These are phyloP conservation scores for Obelidium mucronatum DNA, from an alignment of 192 early-diverging fungal species.

Conservation along the genomic window DNA sequence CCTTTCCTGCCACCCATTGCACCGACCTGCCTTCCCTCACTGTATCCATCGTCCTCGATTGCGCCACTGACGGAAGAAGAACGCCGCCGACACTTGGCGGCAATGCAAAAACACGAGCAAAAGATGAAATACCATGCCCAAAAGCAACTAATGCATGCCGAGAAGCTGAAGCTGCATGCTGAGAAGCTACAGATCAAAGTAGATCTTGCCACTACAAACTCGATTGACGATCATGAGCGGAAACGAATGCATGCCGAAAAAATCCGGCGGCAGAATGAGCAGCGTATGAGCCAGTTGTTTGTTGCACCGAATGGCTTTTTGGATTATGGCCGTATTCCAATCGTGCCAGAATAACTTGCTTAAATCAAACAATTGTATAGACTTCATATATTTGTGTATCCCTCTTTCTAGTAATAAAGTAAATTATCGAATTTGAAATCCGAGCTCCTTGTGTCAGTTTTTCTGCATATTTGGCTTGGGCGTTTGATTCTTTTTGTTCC, in stretches of 20 bases:
- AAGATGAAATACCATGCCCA: neutral
- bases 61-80: neutral
- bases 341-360: neutral
- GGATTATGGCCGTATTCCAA: neutral
- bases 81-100: neutral
- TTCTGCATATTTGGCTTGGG: neutral
- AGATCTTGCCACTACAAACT: neutral
- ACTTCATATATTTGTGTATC: too few relatives aligned
- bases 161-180: neutral
- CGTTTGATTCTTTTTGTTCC: neutral
- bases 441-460: neutral
- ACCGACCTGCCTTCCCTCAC: neutral
- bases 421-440: neutral
- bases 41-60: neutral
- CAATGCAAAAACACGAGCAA: conserved; percentile 1
- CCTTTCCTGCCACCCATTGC: neutral
- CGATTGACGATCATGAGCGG: neutral
- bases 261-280: conserved; percentile 17
- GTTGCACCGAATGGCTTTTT: neutral
- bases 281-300: conserved; percentile 30
- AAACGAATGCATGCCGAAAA: conserved; percentile 6
- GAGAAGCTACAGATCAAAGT: conserved; percentile 3
- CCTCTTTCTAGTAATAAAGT: too few relatives aligned
- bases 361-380: neutral
- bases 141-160: neutral